phyloP scores from a whole-genome alignment of 495 filamentous ascomycete genomes.

The Collariella sp. region DNA sequence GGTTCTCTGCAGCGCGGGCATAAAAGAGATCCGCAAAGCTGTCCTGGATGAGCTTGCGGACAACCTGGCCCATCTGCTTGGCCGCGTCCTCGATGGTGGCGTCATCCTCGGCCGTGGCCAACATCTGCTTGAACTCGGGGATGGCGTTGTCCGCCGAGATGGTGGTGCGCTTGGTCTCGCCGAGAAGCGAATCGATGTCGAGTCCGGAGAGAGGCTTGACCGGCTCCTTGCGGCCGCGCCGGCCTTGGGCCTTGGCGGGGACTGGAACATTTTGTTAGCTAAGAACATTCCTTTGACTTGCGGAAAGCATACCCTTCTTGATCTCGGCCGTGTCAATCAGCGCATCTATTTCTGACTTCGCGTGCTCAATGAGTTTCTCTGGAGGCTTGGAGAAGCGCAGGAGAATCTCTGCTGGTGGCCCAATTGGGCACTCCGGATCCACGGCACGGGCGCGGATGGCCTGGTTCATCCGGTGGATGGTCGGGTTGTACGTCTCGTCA shows the following conservation, averaged over 20 bases:
- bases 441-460: conserved; percentile 75
- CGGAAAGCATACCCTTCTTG: conserved; percentile 62
- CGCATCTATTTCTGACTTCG: conserved; percentile 48
- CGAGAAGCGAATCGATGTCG: conserved; percentile 71
- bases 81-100: conserved; percentile 56
- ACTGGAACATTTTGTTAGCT: conserved; percentile 47
- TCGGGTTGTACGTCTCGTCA: conserved; percentile 82
- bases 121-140: conserved; percentile 81
- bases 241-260: conserved; percentile 71
- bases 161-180: conserved; percentile 41
- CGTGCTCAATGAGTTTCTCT: conserved; percentile 49
- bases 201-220: conserved; percentile 87
- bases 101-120: conserved; percentile 54
- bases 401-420: conserved; percentile 57
- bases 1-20: conserved; percentile 61
- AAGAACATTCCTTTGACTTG: conserved; percentile 45
- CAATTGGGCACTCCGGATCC: conserved; percentile 59
- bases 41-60: conserved; percentile 57
- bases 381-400: conserved; percentile 70
- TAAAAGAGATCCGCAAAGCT: conserved; percentile 72
- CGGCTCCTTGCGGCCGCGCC: conserved; percentile 56
- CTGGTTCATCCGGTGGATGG: conserved; percentile 82
- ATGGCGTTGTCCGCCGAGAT: conserved; percentile 77
- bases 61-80: conserved; percentile 64
- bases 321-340: conserved; percentile 66